phyloP scores from a whole-genome alignment of 306 rosid genomes.

The Trichosanthes cucumerina region DNA sequence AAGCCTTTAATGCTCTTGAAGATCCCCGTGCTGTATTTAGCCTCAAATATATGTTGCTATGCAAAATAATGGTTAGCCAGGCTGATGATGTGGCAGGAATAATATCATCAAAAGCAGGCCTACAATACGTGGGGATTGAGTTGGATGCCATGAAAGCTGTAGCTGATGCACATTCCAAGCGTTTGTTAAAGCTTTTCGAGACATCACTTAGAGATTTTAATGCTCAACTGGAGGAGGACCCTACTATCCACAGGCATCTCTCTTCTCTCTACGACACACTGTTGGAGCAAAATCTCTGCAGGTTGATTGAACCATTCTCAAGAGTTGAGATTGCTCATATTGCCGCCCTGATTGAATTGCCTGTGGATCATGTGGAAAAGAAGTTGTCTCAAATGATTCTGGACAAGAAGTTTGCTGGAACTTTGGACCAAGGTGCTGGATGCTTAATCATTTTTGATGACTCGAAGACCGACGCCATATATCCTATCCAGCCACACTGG shows the following conservation, averaged over 20 bases:
- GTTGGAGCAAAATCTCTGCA: conserved; percentile 88
- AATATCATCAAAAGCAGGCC: conserved; percentile 82
- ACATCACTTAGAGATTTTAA: conserved; percentile 59
- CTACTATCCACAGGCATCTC: conserved; percentile 88
- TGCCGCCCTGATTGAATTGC: conserved; percentile 81
- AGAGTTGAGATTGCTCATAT: conserved; percentile 86
- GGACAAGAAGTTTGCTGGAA: conserved; percentile 55
- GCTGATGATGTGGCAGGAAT: conserved; percentile 87
- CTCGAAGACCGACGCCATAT: conserved; percentile 36
- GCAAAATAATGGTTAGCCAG: conserved; percentile 88
- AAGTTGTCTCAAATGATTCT: conserved; percentile 42
- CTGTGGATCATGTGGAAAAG: conserved; percentile 38
- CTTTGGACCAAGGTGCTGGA: conserved; percentile 91
- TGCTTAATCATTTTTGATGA: conserved; percentile 38
- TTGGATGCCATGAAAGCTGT: conserved; percentile 98
- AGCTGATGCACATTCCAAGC: conserved; percentile 86
- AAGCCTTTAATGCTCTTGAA: conserved; percentile 84
- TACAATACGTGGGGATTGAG: conserved; percentile 77
- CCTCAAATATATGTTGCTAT: conserved; percentile 83
- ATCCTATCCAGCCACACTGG: conserved; percentile 59
- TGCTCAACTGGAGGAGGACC: conserved; percentile 91
- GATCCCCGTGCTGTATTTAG: conserved; percentile 89
- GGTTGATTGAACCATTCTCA: conserved; percentile 89
- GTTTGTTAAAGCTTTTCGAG: conserved; percentile 79
- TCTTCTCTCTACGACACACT: conserved; percentile 78